Evolutionary conservation across 495 filamentous ascomycete genomes (phyloP).

Genomic region (Lophiotrema nucula): DNA sequence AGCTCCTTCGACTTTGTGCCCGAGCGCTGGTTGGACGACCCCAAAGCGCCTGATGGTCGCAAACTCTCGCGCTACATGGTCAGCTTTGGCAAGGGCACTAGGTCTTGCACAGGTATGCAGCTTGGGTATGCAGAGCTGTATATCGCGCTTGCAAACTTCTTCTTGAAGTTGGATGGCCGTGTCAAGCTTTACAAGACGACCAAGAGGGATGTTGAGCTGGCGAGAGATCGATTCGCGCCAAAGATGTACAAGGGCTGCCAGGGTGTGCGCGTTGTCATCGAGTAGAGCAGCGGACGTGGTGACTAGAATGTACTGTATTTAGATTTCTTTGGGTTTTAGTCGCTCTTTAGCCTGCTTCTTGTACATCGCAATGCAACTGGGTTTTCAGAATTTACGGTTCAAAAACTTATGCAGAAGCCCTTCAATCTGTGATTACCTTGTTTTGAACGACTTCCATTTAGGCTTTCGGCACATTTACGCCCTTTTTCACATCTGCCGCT

Average conservation of each 20-base stretch:
- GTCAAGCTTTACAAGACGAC: neutral
- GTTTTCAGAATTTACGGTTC: too few species aligned
- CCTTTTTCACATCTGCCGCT: too few species aligned
- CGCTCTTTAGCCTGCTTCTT: too few species aligned
- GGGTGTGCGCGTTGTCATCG: neutral
- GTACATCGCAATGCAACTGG: too few species aligned
- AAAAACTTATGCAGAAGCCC: too few species aligned
- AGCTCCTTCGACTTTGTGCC: neutral
- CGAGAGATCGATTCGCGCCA: neutral
- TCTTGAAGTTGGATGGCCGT: neutral
- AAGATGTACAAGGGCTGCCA: neutral
- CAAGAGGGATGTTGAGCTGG: neutral
- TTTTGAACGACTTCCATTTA: too few species aligned
- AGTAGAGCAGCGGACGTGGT: too few species aligned
- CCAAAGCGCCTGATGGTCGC: neutral
- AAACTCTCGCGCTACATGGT: neutral
- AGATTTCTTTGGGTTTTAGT: too few species aligned
- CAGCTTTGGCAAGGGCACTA: neutral
- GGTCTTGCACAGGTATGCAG: neutral
- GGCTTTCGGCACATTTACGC: too few species aligned
- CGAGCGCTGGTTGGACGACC: neutral
- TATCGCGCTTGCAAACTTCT: neutral
- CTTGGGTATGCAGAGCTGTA: neutral
- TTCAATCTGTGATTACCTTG: too few species aligned
- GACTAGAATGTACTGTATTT: too few species aligned